Percentiles rank a stretch among this genome's conserved stretches.
Evolutionary conservation across 73 alveolate species (phyloP).

Genomic region (Durusdinium trenchii): DNA sequence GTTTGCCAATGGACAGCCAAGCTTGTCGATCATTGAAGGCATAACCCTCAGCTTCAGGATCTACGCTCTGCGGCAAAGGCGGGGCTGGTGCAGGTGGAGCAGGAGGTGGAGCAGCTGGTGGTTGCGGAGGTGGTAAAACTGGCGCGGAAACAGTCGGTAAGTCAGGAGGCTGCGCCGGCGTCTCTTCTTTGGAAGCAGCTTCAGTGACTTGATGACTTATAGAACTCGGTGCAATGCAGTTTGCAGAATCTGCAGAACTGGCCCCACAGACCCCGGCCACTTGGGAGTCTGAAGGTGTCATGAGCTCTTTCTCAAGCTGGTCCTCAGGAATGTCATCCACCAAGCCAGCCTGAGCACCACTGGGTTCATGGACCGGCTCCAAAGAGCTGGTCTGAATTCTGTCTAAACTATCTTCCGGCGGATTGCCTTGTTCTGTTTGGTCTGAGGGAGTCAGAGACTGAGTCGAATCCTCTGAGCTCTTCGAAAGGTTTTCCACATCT

Average conservation of each 20-base stretch:
- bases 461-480: not conserved
- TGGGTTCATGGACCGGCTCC: too few relatives aligned
- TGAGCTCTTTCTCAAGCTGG: not conserved
- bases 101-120: not conserved
- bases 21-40: constrained; percentile 49
- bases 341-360: too few relatives aligned
- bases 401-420: too few relatives aligned
- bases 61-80: not conserved
- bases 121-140: constrained; percentile 9
- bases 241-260: not conserved
- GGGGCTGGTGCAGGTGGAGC: constrained; percentile 5
- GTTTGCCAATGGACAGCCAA: constrained; percentile 20
- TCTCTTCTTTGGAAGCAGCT: not conserved
- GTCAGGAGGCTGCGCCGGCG: constrained; percentile 18
- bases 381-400: too few relatives aligned
- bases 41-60: not conserved
- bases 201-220: not conserved
- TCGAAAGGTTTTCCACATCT: not conserved
- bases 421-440: too few relatives aligned
- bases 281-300: not conserved
- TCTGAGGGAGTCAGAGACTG: not conserved
- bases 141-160: constrained; percentile 35
- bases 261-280: not conserved
- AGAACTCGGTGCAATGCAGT: not conserved
- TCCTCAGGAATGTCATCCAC: too few relatives aligned